Evolutionary conservation across 2,329 filamentous ascomycete species (phyloP).

Genomic region (Fusarium pseudonygamai): DNA sequence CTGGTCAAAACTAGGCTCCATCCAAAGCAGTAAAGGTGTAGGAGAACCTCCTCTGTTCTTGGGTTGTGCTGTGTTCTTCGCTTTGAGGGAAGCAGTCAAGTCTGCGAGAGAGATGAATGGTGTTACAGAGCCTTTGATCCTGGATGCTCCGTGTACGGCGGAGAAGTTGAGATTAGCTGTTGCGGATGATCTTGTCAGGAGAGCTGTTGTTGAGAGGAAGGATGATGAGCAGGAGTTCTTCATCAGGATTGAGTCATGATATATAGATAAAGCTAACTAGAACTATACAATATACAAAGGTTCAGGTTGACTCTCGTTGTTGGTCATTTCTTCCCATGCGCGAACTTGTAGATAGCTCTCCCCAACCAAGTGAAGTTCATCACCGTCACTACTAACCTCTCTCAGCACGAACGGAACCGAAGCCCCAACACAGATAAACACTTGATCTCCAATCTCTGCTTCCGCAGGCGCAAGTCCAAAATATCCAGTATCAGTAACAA

Average conservation of each 20-base stretch:
- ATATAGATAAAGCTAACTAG: background rate
- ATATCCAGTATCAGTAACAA: background rate
- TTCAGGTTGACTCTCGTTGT: background rate
- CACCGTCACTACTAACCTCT: rapidly evolving
- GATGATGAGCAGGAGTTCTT: background rate
- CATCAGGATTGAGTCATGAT: background rate
- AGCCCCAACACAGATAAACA: rapidly evolving
- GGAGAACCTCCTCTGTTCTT: background rate
- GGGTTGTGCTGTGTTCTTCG: background rate
- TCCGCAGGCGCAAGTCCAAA: background rate
- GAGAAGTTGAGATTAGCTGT: background rate
- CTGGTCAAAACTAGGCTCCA: background rate
- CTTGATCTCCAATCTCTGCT: background rate
- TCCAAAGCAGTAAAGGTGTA: background rate
- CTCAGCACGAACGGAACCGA: rapidly evolving
- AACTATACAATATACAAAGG: background rate
- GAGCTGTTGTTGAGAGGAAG: background rate
- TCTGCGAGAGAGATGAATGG: background rate
- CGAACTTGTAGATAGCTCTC: background rate
- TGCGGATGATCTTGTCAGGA: background rate
- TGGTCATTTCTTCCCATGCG: background rate
- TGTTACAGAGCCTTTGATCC: background rate
- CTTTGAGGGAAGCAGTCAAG: background rate
- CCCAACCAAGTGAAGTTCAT: background rate
- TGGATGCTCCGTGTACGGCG: background rate